These are phyloP conservation scores for Leersia perrieri DNA, from an alignment of 176 grass and related monocot genomes.

Conservation along the genomic window DNA sequence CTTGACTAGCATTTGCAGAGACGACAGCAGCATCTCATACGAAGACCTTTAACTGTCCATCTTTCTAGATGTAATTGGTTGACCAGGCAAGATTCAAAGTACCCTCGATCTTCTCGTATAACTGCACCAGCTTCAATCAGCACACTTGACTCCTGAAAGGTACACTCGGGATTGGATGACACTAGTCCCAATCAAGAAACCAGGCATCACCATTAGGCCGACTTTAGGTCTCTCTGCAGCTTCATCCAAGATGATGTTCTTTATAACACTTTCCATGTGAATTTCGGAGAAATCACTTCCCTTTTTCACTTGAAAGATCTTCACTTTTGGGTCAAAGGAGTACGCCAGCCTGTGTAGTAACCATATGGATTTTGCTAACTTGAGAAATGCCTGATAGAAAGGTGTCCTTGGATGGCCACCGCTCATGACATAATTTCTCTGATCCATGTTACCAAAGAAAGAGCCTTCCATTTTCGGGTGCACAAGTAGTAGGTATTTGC, in stretches of 20 bases:
- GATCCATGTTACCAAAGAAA: constrained; percentile 85
- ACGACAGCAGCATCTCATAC: constrained; percentile 9
- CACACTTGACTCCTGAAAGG: constrained; percentile 61
- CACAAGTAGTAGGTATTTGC: constrained; percentile 72
- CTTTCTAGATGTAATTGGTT: neutral
- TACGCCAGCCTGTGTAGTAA: constrained; percentile 73
- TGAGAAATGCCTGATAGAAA: constrained; percentile 94
- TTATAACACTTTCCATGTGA: constrained; percentile 85
- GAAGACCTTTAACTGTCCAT: neutral
- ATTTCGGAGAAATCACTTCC: constrained; percentile 70
- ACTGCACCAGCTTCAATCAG: constrained; percentile 43
- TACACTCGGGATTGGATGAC: constrained; percentile 74
- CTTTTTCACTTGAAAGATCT: constrained; percentile 71
- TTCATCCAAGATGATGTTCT: constrained; percentile 61
- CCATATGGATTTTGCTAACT: constrained; percentile 85
- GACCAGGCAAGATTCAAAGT: neutral
- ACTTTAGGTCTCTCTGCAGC: constrained; percentile 58
- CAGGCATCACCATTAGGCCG: constrained; percentile 94
- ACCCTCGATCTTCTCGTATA: neutral
- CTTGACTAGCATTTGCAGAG: neutral
- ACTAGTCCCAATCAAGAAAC: constrained; percentile 67
- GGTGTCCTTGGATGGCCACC: constrained; percentile 92
- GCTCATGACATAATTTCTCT: constrained; percentile 83
- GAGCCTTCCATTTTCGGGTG: constrained; percentile 94
- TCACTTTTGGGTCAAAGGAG: constrained; percentile 70